Conservation (phyloP, 805 yeast species). For the Ogataea nakhonphanomensis region DNA sequence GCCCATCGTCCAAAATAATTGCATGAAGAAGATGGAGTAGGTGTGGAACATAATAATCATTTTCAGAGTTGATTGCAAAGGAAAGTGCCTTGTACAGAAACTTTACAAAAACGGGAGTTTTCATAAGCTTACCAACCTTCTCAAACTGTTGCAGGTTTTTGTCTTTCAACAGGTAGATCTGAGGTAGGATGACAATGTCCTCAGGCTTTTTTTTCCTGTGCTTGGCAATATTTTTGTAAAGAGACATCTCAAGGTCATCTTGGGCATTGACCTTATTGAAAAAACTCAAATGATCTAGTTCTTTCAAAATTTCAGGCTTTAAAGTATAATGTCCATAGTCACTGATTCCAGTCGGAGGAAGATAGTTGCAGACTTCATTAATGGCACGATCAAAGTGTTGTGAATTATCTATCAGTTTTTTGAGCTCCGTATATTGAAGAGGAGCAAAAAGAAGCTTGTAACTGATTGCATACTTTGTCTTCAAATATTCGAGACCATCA, state of each 20-base stretch:
- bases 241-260: conserved; percentile 47
- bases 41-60: conserved; percentile 55
- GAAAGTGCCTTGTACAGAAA: conserved; percentile 56
- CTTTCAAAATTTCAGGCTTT: conserved; percentile 41
- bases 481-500: conserved; percentile 16
- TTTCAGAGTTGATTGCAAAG: conserved; percentile 45
- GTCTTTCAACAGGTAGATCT: conserved; percentile 31
- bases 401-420: conserved; percentile 29
- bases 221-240: conserved; percentile 42
- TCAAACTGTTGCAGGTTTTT: conserved; percentile 30
- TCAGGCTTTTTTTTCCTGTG: conserved; percentile 36
- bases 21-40: conserved; percentile 71
- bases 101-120: conserved; percentile 51
- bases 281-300: conserved; percentile 57
- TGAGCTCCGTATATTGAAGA: conserved; percentile 48
- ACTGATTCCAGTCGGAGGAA: conserved; percentile 61
- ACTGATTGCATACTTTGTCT: conserved; percentile 40
- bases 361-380: conserved; percentile 54
- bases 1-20: conserved; percentile 36
- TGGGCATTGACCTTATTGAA: conserved; percentile 46
- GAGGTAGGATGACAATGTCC: conserved; percentile 50
- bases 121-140: conserved; percentile 48
- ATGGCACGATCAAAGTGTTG: conserved; percentile 47
- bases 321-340: conserved; percentile 68
- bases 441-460: conserved; percentile 53